Percentiles rank a stretch among this genome's conserved stretches.
phyloP scores from a whole-genome alignment of 139 green algal genomes.

The Micractinium conductrix region DNA sequence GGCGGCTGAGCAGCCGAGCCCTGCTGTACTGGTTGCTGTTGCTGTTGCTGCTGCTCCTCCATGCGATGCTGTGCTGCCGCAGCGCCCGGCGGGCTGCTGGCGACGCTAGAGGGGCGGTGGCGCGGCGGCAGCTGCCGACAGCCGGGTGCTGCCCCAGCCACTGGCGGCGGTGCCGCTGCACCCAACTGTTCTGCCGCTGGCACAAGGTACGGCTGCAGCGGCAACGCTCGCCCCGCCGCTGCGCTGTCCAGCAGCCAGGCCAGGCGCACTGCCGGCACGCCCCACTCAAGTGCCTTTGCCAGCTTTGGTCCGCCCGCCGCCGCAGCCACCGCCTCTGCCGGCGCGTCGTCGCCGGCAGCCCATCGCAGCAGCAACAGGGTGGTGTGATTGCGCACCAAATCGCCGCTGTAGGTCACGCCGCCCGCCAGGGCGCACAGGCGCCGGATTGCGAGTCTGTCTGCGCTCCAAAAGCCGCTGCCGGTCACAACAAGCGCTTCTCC shows the following conservation, averaged over 20 bases:
- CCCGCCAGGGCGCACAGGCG: not conserved
- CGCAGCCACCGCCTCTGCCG: not conserved
- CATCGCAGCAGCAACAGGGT: conserved; percentile 41
- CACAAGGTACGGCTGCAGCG: not conserved
- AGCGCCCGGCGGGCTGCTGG: not conserved
- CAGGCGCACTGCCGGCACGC: conserved; percentile 32
- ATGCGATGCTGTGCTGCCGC: not conserved
- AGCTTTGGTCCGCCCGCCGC: not conserved
- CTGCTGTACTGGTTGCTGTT: not conserved
- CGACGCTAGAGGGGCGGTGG: conserved; percentile 17
- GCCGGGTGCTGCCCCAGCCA: not conserved
- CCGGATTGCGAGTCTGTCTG: not conserved
- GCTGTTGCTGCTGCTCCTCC: not conserved
- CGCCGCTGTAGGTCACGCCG: conserved; percentile 27
- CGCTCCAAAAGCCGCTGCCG: conserved; percentile 19
- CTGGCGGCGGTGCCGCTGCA: not conserved
- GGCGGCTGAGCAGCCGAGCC: not conserved
- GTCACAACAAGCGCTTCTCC: not conserved
- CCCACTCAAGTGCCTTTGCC: conserved; percentile 21
- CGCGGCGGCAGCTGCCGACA: not conserved
- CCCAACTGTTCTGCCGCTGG: not conserved
- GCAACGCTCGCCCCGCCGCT: not conserved
- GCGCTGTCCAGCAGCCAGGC: conserved; percentile 35
- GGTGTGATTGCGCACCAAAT: conserved; percentile 9
- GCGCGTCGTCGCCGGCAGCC: not conserved